A percentile compares a stretch with the other conserved stretches of the same genome.
Evolutionary conservation across 352 stramenopile genomes (phyloP).

Genomic region (Globisporangium spinosum): DNA sequence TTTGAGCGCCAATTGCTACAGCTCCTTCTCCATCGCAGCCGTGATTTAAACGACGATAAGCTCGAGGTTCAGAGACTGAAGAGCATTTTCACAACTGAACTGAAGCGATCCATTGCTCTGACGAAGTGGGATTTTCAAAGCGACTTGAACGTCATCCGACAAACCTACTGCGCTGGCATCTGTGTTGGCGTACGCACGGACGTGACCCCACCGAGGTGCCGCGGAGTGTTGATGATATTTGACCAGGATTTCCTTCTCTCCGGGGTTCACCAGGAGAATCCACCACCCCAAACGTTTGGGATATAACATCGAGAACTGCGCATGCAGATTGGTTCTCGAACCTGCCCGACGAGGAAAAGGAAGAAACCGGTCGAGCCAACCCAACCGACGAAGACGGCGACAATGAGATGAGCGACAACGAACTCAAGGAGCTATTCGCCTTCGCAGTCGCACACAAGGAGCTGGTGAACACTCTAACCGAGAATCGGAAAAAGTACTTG

Average conservation of each 20-base stretch:
- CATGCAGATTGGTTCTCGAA: neutral
- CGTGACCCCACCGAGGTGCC: conserved; percentile 37
- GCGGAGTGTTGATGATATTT: conserved; percentile 30
- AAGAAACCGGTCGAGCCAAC: neutral
- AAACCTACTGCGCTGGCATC: conserved; percentile 38
- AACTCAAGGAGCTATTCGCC: conserved; percentile 27
- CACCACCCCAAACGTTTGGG: neutral
- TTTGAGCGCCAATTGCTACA: conserved; percentile 16
- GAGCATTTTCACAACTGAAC: conserved; percentile 2
- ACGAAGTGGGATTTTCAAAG: conserved; percentile 46
- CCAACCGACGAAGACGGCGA: neutral
- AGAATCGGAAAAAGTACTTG: conserved; percentile 41
- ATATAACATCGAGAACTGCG: neutral
- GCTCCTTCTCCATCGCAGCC: neutral
- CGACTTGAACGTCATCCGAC: conserved; percentile 29
- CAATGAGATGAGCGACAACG: conserved; percentile 13
- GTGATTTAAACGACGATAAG: neutral
- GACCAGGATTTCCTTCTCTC: conserved; percentile 32
- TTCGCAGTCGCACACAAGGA: conserved; percentile 29
- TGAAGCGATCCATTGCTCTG: conserved; percentile 30
- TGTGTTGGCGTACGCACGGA: conserved; percentile 36
- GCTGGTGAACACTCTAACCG: conserved; percentile 29
- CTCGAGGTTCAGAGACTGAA: neutral
- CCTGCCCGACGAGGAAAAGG: neutral
- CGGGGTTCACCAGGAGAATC: too few relatives aligned